Evolutionary conservation across 768 basidiomycete species (phyloP).

Genomic region (Calocybe cyanea): DNA sequence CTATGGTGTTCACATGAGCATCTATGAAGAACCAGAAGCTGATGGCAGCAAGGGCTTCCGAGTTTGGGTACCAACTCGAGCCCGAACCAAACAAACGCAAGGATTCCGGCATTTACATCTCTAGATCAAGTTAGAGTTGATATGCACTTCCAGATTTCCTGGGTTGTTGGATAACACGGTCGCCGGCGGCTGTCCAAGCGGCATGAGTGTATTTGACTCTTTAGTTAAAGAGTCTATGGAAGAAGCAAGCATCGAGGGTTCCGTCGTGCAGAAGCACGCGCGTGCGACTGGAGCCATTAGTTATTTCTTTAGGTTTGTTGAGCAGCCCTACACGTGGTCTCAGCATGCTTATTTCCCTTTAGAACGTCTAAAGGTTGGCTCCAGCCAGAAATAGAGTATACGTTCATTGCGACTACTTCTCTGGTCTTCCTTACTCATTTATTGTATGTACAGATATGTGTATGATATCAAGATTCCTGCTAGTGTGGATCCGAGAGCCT

Average conservation of each 20-base stretch:
- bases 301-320: constrained; percentile 69
- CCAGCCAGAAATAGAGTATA: constrained; percentile 83
- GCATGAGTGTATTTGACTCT: constrained; percentile 66
- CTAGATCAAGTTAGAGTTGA: background rate
- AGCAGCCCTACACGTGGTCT: constrained; percentile 1
- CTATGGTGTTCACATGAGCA: constrained; percentile 89
- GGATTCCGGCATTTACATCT: constrained; percentile 21
- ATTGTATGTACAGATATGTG: constrained; percentile 53
- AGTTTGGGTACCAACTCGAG: constrained; percentile 87
- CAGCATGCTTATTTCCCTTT: background rate
- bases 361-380: constrained; percentile 73
- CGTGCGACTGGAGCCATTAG: constrained; percentile 67
- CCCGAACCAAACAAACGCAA: constrained; percentile 85
- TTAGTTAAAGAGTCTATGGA: constrained; percentile 92
- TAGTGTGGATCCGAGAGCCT: constrained; percentile 39
- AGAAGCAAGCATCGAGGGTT: constrained; percentile 78
- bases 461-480: constrained; percentile 78
- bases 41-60: constrained; percentile 39
- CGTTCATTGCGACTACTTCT: constrained; percentile 2
- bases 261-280: constrained; percentile 56
- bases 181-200: constrained; percentile 88
- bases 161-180: constrained; percentile 87
- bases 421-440: background rate
- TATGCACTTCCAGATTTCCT: constrained; percentile 33
- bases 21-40: constrained; percentile 45